These are phyloP conservation scores for Fusarium vanettenii DNA, from an alignment of 2,329 filamentous ascomycete species.

Conservation along the genomic window DNA sequence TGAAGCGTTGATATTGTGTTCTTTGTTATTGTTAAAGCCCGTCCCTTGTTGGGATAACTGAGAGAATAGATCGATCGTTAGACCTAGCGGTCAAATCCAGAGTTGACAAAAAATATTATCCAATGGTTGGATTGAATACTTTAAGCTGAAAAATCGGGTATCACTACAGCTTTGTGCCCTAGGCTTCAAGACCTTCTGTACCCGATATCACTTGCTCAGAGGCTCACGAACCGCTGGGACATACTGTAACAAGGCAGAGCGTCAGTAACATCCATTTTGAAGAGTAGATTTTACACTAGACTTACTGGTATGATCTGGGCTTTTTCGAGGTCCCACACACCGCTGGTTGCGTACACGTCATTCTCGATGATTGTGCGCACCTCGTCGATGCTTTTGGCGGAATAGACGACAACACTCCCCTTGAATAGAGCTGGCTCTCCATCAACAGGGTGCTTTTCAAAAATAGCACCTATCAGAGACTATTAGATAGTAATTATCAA, in stretches of 20 bases:
- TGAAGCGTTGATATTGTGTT: no score
- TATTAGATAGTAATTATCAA: neutral
- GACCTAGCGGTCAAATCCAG: neutral
- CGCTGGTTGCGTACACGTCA: constrained; percentile 34
- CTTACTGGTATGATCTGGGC: constrained; percentile 37
- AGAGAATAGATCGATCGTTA: neutral
- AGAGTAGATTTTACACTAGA: neutral
- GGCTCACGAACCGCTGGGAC: constrained; percentile 12
- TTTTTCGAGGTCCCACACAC: constrained; percentile 40
- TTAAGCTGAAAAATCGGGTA: neutral
- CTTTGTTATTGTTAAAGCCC: no score
- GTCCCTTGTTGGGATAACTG: no score
- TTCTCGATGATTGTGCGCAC: constrained; percentile 33
- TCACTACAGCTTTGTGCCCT: neutral
- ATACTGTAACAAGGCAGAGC: neutral
- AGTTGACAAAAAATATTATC: neutral
- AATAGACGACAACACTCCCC: constrained; percentile 21
- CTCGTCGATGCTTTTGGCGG: constrained; percentile 7
- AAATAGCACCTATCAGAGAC: constrained; percentile 12
- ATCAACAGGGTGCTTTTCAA: constrained; percentile 25
- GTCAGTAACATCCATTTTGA: neutral
- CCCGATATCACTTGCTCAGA: neutral
- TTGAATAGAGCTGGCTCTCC: constrained; percentile 20
- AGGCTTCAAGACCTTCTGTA: neutral
- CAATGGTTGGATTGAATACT: neutral